Percentiles rank a stretch among this genome's conserved stretches.
Conservation (phyloP, 164 flowering plant species). For the Nelumbo lutea region DNA sequence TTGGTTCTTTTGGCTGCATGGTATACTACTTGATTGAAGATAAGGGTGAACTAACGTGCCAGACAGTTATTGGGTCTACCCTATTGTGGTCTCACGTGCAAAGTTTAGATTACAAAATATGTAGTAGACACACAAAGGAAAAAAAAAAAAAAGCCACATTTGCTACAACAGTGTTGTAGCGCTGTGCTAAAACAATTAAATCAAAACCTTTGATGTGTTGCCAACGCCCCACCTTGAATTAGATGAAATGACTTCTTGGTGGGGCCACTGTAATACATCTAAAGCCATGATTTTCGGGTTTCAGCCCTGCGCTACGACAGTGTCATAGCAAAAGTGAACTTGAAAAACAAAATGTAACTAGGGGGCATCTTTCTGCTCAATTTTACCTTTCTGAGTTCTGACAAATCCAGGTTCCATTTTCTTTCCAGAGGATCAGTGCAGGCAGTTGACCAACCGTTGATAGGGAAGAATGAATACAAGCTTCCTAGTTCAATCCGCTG, state of each 20-base stretch:
- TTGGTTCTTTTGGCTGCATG: background rate
- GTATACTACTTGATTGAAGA: background rate
- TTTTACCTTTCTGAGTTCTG: background rate
- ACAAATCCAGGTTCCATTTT: background rate
- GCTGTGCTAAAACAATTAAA: too few relatives aligned
- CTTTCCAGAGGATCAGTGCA: conserved; percentile 37
- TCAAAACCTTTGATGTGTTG: too few relatives aligned
- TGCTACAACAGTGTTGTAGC: background rate
- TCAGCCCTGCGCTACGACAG: too few relatives aligned
- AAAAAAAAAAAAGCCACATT: background rate
- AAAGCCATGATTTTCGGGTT: too few relatives aligned
- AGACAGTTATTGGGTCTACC: background rate
- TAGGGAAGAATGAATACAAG: conserved; percentile 39
- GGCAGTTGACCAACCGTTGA: conserved; percentile 30
- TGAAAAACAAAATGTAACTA: background rate
- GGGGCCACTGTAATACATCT: too few relatives aligned
- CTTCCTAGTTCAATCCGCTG: conserved; percentile 21
- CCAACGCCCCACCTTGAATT: too few relatives aligned
- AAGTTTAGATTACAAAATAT: too few relatives aligned
- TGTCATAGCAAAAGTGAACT: too few relatives aligned
- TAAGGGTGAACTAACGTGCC: background rate
- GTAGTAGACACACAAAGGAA: background rate
- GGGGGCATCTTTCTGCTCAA: too few relatives aligned
- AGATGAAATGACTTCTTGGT: too few relatives aligned
- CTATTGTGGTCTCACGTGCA: too few relatives aligned